phyloP scores from a whole-genome alignment of 2,329 filamentous ascomycete genomes.

The Alternaria sp. region DNA sequence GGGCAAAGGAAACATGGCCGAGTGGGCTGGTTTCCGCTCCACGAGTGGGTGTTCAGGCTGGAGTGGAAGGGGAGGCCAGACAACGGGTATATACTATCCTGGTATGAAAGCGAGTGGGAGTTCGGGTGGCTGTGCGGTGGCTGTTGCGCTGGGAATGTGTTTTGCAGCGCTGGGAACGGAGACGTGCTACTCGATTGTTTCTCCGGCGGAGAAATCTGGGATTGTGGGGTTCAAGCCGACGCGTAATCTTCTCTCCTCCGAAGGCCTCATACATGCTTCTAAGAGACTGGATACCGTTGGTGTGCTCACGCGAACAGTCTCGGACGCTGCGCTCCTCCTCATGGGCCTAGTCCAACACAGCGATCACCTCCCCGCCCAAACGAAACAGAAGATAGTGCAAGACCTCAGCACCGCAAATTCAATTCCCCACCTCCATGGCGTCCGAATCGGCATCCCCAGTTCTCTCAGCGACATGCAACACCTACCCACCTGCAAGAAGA shows the following conservation, averaged over 20 bases:
- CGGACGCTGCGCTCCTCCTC: conserved; percentile 56
- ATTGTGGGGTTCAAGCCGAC: conserved; percentile 32
- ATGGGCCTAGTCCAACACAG: conserved; percentile 42
- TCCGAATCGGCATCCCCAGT: conserved; percentile 14
- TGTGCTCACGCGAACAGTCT: conserved; percentile 59
- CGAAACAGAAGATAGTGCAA: not conserved
- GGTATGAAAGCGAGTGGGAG: conserved; percentile 66
- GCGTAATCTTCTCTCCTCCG: conserved; percentile 61
- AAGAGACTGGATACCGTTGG: conserved; percentile 60
- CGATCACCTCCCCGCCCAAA: not conserved
- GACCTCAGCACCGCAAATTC: conserved; percentile 10
- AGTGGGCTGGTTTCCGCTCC: conserved; percentile 64
- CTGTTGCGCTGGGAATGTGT: conserved; percentile 62
- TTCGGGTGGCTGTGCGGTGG: conserved; percentile 66
- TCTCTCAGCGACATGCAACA: not conserved
- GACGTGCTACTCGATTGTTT: conserved; percentile 21
- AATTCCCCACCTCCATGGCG: not conserved
- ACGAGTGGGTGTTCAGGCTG: conserved; percentile 64
- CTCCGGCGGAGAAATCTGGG: conserved; percentile 22
- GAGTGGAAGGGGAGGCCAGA: conserved; percentile 67
- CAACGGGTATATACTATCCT: conserved; percentile 63
- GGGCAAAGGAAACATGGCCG: conserved; percentile 66
- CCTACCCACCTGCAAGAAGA: not conserved
- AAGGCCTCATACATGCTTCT: conserved; percentile 65
- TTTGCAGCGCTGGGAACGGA: conserved; percentile 65